These are phyloP conservation scores for Eutrema salsugineum DNA, from an alignment of 441 rosid species.

Conservation along the genomic window DNA sequence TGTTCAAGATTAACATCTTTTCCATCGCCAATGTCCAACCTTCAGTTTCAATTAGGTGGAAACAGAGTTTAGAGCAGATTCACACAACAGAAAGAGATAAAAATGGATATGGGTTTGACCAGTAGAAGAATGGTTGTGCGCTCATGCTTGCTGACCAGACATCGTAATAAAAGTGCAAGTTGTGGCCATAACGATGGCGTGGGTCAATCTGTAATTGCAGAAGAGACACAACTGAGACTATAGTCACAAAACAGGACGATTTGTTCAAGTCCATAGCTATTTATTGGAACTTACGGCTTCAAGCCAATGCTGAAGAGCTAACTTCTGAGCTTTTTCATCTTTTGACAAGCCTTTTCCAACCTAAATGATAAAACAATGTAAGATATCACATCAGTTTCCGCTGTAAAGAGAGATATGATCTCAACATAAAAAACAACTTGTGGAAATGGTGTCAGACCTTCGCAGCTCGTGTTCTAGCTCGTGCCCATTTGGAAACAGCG, in stretches of 20 bases:
- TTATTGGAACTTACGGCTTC: constrained; percentile 39
- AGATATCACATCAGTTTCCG: neutral
- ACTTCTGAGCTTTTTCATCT: constrained; percentile 41
- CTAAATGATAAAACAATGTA: constrained; percentile 24
- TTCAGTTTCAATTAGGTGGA: constrained; percentile 28
- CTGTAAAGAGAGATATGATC: neutral
- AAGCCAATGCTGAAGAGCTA: constrained; percentile 56
- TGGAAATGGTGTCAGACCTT: constrained; percentile 40
- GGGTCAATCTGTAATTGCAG: constrained; percentile 49
- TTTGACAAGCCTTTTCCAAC: constrained; percentile 45
- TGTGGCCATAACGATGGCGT: constrained; percentile 56
- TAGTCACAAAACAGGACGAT: neutral
- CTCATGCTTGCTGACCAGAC: constrained; percentile 50
- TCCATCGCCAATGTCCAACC: constrained; percentile 92
- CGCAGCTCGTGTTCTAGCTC: constrained; percentile 73
- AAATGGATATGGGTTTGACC: constrained; percentile 17
- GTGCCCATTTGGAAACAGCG: constrained; percentile 64
- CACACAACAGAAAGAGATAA: neutral
- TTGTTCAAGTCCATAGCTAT: neutral
- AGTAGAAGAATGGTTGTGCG: constrained; percentile 55
- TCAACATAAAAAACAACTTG: neutral
- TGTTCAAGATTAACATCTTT: constrained; percentile 56
- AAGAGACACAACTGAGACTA: neutral
- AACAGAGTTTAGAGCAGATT: constrained; percentile 11
- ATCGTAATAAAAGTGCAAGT: constrained; percentile 47